A percentile compares a stretch with the other conserved stretches of the same genome.
phyloP scores from a whole-genome alignment of 1,139 yeast species.

The Kodamaea plutei region DNA sequence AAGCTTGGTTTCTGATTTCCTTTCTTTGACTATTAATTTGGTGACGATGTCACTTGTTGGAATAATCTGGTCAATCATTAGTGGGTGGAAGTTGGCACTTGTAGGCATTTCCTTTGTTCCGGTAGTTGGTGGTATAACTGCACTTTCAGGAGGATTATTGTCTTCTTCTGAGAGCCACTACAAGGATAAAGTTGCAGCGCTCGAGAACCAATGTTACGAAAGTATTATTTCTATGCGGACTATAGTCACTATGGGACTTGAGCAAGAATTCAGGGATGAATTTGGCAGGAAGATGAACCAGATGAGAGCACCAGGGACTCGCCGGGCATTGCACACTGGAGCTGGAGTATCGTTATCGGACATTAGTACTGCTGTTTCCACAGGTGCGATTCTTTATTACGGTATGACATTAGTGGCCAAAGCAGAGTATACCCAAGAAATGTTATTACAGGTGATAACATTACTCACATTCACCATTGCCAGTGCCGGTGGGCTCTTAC shows the following conservation, averaged over 20 bases:
- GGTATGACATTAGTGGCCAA: conserved; percentile 67
- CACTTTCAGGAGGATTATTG: conserved; percentile 48
- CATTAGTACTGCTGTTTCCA: conserved; percentile 54
- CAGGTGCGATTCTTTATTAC: conserved; percentile 68
- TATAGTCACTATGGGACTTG: conserved; percentile 53
- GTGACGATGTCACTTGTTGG: conserved; percentile 56
- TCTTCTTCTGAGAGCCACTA: conserved; percentile 56
- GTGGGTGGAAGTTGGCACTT: conserved; percentile 86
- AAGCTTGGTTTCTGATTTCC: conserved; percentile 54
- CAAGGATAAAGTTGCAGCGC: conserved; percentile 49
- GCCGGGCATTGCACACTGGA: conserved; percentile 55
- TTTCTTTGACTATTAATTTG: conserved; percentile 52
- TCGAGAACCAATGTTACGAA: conserved; percentile 58
- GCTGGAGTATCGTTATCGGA: conserved; percentile 59
- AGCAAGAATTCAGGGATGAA: conserved; percentile 38
- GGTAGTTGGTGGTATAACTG: conserved; percentile 47
- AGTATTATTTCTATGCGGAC: conserved; percentile 59
- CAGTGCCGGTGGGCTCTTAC: conserved; percentile 55
- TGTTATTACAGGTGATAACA: conserved; percentile 65
- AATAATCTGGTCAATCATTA: conserved; percentile 65
- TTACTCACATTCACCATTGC: conserved; percentile 70
- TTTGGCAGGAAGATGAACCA: conserved; percentile 27
- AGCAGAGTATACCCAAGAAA: conserved; percentile 50
- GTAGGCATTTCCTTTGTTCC: conserved; percentile 79
- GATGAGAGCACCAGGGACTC: conserved; percentile 32